These are phyloP conservation scores for Entomophthora muscae DNA, from an alignment of 371 early-diverging fungal species.

Conservation along the genomic window DNA sequence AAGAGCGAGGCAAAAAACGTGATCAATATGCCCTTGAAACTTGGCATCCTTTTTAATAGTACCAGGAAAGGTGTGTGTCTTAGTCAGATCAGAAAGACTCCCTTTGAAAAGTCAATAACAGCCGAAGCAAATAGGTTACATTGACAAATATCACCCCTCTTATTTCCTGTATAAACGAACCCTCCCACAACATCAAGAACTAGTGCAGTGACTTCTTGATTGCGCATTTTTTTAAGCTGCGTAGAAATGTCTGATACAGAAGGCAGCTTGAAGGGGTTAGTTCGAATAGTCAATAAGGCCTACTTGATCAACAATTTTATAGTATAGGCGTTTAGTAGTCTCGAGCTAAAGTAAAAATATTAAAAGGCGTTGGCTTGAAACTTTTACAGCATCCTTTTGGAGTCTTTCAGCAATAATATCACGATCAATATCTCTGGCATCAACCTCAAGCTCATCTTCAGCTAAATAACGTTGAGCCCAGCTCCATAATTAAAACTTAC, in stretches of 20 bases:
- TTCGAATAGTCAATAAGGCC: neutral
- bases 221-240: slow-evolving; percentile 30
- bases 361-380: neutral
- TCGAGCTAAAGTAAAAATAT: slow-evolving; percentile 23
- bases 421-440: slow-evolving; percentile 81
- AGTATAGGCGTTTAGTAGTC: slow-evolving; percentile 26
- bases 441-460: slow-evolving; percentile 53
- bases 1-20: slow-evolving; percentile 58
- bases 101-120: slow-evolving; percentile 19
- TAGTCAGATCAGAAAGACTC: slow-evolving; percentile 33
- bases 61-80: slow-evolving; percentile 43
- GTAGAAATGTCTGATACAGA: neutral
- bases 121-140: slow-evolving; percentile 28
- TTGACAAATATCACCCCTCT: slow-evolving; percentile 76
- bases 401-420: slow-evolving; percentile 83
- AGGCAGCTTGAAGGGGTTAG: neutral
- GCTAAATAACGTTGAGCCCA: too few species aligned
- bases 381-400: slow-evolving; percentile 52
- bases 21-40: slow-evolving; percentile 64
- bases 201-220: slow-evolving; percentile 57
- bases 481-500: neutral
- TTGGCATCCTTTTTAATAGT: slow-evolving; percentile 57
- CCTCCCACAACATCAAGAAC: slow-evolving; percentile 45
- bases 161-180: slow-evolving; percentile 68
- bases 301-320: slow-evolving; percentile 28